Percentiles rank a stretch among this genome's conserved stretches.
These are phyloP conservation scores for Fusarium subtropicale DNA, from an alignment of 2,329 filamentous ascomycete genomes.

Conservation along the genomic window DNA sequence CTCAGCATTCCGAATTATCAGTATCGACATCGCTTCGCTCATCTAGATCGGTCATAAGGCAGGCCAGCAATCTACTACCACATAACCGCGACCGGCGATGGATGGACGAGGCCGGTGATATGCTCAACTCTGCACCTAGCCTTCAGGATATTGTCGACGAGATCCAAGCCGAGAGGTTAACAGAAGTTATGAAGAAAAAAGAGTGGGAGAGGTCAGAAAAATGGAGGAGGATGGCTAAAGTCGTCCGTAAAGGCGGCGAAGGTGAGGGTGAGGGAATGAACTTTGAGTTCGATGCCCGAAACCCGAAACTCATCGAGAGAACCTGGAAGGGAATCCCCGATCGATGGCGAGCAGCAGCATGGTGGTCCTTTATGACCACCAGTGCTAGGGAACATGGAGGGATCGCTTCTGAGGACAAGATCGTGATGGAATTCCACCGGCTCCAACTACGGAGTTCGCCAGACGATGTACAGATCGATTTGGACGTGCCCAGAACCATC, in stretches of 20 bases:
- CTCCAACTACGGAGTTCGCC: conserved; percentile 80
- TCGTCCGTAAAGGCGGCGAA: conserved; percentile 62
- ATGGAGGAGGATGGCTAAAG: conserved; percentile 74
- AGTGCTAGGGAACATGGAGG: conserved; percentile 75
- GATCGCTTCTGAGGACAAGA: conserved; percentile 74
- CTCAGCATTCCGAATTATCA: conserved; percentile 65
- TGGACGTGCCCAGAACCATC: conserved; percentile 95
- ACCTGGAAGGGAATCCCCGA: conserved; percentile 99
- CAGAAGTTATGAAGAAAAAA: conserved; percentile 69
- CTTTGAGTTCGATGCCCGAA: conserved; percentile 80
- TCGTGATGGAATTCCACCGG: conserved; percentile 78
- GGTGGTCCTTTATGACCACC: conserved; percentile 89
- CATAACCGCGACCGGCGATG: conserved; percentile 70
- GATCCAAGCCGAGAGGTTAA: conserved; percentile 62
- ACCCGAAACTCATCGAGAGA: conserved; percentile 86
- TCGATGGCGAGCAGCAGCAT: conserved; percentile 91
- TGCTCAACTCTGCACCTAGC: conserved; percentile 70
- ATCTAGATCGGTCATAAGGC: conserved; percentile 66
- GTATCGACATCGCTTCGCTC: conserved; percentile 62
- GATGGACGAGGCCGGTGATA: conserved; percentile 75
- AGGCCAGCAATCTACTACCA: conserved; percentile 69
- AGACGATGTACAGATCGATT: conserved; percentile 96
- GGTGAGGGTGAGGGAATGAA: conserved; percentile 70
- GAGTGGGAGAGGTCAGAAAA: conserved; percentile 73
- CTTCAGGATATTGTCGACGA: conserved; percentile 68